A percentile compares a stretch with the other conserved stretches of the same genome.
Conservation (phyloP, 164 flowering plant species). For the Kalanchoe fedtschenkoi region DNA sequence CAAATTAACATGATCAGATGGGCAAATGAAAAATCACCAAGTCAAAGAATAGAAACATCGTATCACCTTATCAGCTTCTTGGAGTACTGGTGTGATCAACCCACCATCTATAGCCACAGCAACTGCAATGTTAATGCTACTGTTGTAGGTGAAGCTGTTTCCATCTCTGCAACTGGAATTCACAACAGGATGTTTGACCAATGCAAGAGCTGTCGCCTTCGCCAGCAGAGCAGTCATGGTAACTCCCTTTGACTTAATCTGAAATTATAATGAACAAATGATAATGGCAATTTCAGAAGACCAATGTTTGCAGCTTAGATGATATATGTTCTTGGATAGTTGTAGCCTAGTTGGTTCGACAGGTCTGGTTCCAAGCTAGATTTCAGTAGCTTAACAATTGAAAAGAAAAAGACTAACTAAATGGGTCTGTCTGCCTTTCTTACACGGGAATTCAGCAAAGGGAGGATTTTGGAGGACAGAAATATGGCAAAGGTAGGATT, state of each 20-base stretch:
- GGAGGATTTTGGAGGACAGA: neutral
- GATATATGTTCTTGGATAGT: neutral
- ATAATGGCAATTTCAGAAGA: neutral
- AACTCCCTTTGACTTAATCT: constrained; percentile 94
- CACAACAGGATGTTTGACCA: constrained; percentile 83
- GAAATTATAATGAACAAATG: constrained; percentile 5
- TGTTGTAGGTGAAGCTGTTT: constrained; percentile 83
- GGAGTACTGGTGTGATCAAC: constrained; percentile 94
- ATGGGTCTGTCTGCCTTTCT: neutral
- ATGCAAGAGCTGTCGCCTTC: constrained; percentile 94
- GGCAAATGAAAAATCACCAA: constrained; percentile 3
- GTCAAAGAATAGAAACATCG: neutral
- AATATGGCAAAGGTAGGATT: neutral
- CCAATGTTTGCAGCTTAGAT: neutral
- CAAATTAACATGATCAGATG: neutral
- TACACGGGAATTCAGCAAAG: neutral
- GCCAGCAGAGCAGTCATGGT: constrained; percentile 97
- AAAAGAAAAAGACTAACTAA: neutral
- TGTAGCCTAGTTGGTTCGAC: neutral
- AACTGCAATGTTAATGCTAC: constrained; percentile 86
- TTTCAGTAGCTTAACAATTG: neutral
- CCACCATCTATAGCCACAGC: constrained; percentile 98
- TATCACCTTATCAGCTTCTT: constrained; percentile 92
- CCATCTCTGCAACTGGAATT: constrained; percentile 95
- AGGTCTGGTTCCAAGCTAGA: neutral